Base-by-base conservation (phyloP, 208 protist genomes). In the Leishmania gerbilli region DNA sequence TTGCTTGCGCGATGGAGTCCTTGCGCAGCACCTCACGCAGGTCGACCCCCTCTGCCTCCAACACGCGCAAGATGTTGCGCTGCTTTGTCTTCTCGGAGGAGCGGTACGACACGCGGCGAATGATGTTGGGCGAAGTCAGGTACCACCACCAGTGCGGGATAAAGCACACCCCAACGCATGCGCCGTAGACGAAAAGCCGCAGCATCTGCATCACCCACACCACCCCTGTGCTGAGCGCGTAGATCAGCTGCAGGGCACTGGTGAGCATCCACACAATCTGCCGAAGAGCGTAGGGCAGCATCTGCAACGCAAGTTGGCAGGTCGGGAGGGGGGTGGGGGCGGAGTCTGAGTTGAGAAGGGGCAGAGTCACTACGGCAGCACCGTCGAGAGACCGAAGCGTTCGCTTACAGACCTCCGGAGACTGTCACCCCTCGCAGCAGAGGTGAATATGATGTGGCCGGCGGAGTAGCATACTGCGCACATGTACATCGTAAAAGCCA, bases 71-170 rank as follows among this genome's bases (percentile, higher is more conserved):
- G 19, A 93, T 81, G 68, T 93, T 90, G 47, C 86, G 85, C 65
- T 62, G 58, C 68, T 84, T 83, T 40, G 91, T 92, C 9, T 79
- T 84, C 67, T 88, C 75, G 0, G 87, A 90, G 69, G 81, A 87
- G 75, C 91, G 87, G 81, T 94, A 94, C 9, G 89, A 85, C 31
- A 94, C 91, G 60, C 85, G 89, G 17, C 86, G 89, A 34, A 94
- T 93, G 47, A 94, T 88, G 81, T 90, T 92, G 15, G 89, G 71
- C 3, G 91, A 94, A 49, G 88, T 90, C 27, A 94, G 75, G 82
- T 95, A 95, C 90, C 91, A 95, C 89, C 79, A 88, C 68, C 85
- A 82, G 71, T 90, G 88, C n/a, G 89, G 87, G 15, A 95, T 53
- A 45, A 93, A 93, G 79, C 83, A 91, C 7, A 84, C 49, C 65